phyloP scores from a whole-genome alignment of 805 yeast species.

The Kodamaea jinghongensis region DNA sequence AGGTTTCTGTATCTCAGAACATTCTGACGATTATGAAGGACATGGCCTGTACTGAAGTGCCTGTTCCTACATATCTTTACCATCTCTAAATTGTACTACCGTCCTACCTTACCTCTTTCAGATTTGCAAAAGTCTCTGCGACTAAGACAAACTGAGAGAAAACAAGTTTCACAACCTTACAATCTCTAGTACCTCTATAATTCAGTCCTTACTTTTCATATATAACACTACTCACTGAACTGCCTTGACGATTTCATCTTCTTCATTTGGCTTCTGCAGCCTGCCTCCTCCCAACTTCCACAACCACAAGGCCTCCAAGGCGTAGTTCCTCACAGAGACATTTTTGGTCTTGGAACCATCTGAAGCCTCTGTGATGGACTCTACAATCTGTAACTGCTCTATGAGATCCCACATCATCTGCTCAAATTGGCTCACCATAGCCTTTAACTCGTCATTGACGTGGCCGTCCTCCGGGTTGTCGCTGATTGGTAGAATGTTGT shows the following conservation, averaged over 20 bases:
- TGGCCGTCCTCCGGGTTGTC: constrained; percentile 40
- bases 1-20: too few species aligned
- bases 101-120: too few species aligned
- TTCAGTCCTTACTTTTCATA: too few species aligned
- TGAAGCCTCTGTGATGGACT: constrained; percentile 63
- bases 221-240: too few species aligned
- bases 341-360: constrained; percentile 63
- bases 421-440: constrained; percentile 41
- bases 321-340: constrained; percentile 75
- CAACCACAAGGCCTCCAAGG: constrained; percentile 87
- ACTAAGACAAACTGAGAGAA: too few species aligned
- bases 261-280: constrained; percentile 23
- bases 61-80: too few species aligned
- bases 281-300: constrained; percentile 63
- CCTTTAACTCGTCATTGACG: constrained; percentile 23
- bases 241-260: constrained; percentile 24
- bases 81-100: too few species aligned
- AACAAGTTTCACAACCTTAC: too few species aligned
- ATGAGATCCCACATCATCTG: constrained; percentile 69
- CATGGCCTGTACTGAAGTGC: too few species aligned
- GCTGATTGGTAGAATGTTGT: constrained; percentile 48
- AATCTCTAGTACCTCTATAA: too few species aligned
- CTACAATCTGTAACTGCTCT: constrained; percentile 58
- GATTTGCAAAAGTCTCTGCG: too few species aligned
- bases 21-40: too few species aligned